These are phyloP conservation scores for Fusarium metavorans DNA, from an alignment of 2,329 filamentous ascomycete species.

Conservation along the genomic window DNA sequence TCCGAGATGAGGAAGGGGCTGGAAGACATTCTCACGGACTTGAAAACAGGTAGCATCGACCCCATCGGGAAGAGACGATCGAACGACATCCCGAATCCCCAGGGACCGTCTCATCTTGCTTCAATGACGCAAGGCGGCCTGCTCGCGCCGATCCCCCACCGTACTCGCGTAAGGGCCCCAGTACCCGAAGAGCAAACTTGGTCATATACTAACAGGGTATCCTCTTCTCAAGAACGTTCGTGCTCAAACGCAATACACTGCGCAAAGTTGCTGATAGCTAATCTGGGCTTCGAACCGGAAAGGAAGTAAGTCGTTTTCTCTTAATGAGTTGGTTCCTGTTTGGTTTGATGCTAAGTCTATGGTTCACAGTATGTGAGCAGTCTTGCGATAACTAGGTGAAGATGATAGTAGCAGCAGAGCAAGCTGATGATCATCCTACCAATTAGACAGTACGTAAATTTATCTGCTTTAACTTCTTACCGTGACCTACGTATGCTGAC, in stretches of 20 bases:
- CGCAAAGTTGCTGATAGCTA: background rate
- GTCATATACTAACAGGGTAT: background rate
- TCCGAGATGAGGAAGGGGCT: background rate
- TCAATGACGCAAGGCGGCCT: background rate
- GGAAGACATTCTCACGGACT: background rate
- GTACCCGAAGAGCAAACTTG: background rate
- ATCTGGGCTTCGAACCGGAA: background rate
- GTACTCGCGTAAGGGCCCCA: background rate
- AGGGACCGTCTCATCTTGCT: background rate
- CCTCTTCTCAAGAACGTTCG: background rate
- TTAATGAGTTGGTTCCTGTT: background rate
- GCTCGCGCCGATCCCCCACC: background rate
- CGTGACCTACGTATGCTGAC: background rate
- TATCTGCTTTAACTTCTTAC: background rate
- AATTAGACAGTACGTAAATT: background rate
- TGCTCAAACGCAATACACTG: background rate
- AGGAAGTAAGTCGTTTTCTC: background rate
- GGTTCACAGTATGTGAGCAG: background rate
- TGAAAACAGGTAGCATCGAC: background rate
- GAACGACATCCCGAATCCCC: background rate
- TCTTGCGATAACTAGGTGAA: background rate
- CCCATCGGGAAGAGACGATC: background rate
- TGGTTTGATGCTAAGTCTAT: background rate
- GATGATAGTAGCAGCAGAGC: background rate
- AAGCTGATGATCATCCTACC: background rate